Evolutionary conservation across 768 basidiomycete species (phyloP).

Genomic region (Pholiota molesta): DNA sequence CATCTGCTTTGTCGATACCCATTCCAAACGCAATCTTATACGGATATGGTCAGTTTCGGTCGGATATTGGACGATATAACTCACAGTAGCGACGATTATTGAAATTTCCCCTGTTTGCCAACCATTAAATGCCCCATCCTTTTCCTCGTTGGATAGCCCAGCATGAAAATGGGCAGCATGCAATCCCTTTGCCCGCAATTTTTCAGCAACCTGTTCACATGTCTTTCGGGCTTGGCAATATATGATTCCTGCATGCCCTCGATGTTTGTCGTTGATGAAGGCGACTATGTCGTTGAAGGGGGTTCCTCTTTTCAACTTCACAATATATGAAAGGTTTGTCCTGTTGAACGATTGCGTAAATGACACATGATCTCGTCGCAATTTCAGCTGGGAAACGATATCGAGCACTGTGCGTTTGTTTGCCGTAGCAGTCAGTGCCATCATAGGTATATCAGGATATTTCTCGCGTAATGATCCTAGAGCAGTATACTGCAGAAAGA

Average conservation of each 20-base stretch:
- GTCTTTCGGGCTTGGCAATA: constrained; percentile 74
- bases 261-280: constrained; percentile 65
- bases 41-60: neutral
- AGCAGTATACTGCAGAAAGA: constrained; percentile 59
- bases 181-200: constrained; percentile 62
- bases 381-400: constrained; percentile 70
- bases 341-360: constrained; percentile 92
- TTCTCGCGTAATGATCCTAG: constrained; percentile 70
- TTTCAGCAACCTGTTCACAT: constrained; percentile 81
- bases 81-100: constrained; percentile 92
- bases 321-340: constrained; percentile 84
- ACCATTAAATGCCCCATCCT: constrained; percentile 58
- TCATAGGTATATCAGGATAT: constrained; percentile 85
- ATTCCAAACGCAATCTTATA: constrained; percentile 92
- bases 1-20: constrained; percentile 90
- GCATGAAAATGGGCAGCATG: constrained; percentile 88
- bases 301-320: constrained; percentile 42
- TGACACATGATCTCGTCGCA: constrained; percentile 52
- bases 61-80: constrained; percentile 2
- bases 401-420: constrained; percentile 77
- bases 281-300: constrained; percentile 63
- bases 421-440: constrained; percentile 97
- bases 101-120: constrained; percentile 77
- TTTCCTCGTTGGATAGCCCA: constrained; percentile 63
- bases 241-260: constrained; percentile 74